Evolutionary conservation across 768 basidiomycete genomes (phyloP), one percentile per base, ranked within the genome.

Genomic region (Tricholoma matsutake): DNA sequence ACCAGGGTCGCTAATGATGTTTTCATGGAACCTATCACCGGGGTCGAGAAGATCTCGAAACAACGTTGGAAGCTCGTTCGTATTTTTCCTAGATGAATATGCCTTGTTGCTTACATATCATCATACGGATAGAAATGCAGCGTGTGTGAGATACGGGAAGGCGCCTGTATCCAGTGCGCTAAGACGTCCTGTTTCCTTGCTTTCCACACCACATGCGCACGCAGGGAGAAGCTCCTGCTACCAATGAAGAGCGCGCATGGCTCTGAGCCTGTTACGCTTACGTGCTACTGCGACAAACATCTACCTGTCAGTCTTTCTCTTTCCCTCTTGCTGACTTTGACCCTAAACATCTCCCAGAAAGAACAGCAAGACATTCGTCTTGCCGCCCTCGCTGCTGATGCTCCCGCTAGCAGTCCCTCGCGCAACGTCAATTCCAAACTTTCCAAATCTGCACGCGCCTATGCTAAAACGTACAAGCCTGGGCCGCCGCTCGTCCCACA

Each of bases 11-110:
- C 88, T 18, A 98, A 98, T 72, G 89, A 94, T 45, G 90, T 94
- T 10, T 97, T 98, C 71, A 98, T 98, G 97, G 97, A 99, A 68
- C 97, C 97, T 37, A 87, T 99, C 29, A 92, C 93, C 2, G 93
- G 92, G 4, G 82, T 94, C 0, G 93, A 98, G 55, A 84, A 79
- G 63, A 91, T 99, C 51, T 86, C 89, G 1, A 98, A 95, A 70
- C 87, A 86, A 67, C 81, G 96, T 8, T 98, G 96, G 96, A 97
- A 90, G 73, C 81, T 99, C 67, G 96, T 97, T 60, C 68, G 93
- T 67, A 18, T 25, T 43, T 11, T 58, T 18, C 10, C 8, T 18
- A 28, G 4, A 28, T 18, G 3, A 45, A 2, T 6, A 10, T 14
- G 22, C 14, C 2, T 31, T 18, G n/a, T 25, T 53, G 28, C 58